Evolutionary conservation across 768 basidiomycete genomes (phyloP).

Genomic region (Rhodotorula toruloides): DNA sequence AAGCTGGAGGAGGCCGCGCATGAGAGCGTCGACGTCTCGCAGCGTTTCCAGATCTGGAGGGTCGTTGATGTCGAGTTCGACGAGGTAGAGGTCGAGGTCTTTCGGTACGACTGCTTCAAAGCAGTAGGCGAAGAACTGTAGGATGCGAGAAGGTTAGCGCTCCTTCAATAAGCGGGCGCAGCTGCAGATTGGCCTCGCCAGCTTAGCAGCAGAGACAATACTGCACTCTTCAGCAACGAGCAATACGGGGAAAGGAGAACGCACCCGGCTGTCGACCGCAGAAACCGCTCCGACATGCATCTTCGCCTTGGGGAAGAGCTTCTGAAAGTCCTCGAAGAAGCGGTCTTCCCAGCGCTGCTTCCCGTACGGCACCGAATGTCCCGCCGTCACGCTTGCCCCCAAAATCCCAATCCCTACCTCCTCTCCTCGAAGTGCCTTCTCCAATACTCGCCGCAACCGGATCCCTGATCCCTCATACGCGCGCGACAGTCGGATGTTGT

Average conservation of each 20-base stretch:
- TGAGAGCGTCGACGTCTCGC: slow-evolving; percentile 16
- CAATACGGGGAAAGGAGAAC: no score
- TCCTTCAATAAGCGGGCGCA: no score
- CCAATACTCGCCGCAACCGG: slow-evolving; percentile 34
- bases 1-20: slow-evolving; percentile 15
- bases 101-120: slow-evolving; percentile 11
- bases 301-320: slow-evolving; percentile 19
- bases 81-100: slow-evolving; percentile 28
- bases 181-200: no score
- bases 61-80: slow-evolving; percentile 33
- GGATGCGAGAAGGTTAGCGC: neutral
- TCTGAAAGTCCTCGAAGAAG: slow-evolving; percentile 19
- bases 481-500: slow-evolving; percentile 33
- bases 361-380: neutral
- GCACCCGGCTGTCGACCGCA: slow-evolving; percentile 6
- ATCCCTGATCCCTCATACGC: slow-evolving; percentile 38
- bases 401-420: slow-evolving; percentile 34
- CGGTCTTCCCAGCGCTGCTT: slow-evolving; percentile 19
- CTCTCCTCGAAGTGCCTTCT: slow-evolving; percentile 39
- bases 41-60: neutral
- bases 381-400: slow-evolving; percentile 34
- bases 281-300: slow-evolving; percentile 12
- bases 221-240: neutral
- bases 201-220: no score
- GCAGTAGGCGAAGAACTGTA: slow-evolving; percentile 31